Percentiles rank a stretch among this genome's conserved stretches.
phyloP scores from a whole-genome alignment of 805 yeast species.

The Wickerhamiella spandovensis region DNA sequence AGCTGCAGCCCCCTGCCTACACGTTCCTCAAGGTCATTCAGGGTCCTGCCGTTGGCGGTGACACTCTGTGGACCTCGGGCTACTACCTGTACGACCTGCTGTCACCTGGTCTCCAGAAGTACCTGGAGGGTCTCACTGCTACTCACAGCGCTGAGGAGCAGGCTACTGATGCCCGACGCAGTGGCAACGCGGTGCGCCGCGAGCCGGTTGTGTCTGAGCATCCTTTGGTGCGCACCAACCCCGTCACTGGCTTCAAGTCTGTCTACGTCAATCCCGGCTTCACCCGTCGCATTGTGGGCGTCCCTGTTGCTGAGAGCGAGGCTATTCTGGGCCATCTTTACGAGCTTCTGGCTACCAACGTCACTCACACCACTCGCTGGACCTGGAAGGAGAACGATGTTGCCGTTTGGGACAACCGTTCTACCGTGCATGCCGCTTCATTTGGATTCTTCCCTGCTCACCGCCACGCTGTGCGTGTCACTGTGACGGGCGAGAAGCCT shows the following conservation, averaged over 20 bases:
- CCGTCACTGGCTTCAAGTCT: constrained; percentile 51
- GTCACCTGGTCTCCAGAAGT: constrained; percentile 35
- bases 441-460: constrained; percentile 27
- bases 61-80: constrained; percentile 42
- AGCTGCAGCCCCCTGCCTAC: constrained; percentile 58
- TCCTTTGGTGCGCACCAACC: constrained; percentile 49
- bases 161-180: constrained; percentile 24
- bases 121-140: constrained; percentile 44
- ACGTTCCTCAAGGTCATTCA: constrained; percentile 56
- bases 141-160: constrained; percentile 42
- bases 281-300: constrained; percentile 53
- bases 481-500: constrained; percentile 42
- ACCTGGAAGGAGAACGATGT: constrained; percentile 34
- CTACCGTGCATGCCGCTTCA: constrained; percentile 38
- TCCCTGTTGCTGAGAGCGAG: constrained; percentile 61
- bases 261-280: constrained; percentile 45
- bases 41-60: constrained; percentile 41
- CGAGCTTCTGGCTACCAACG: constrained; percentile 20
- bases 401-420: constrained; percentile 46
- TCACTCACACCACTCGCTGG: constrained; percentile 35
- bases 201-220: constrained; percentile 41
- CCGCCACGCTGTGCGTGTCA: constrained; percentile 40
- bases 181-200: constrained; percentile 38
- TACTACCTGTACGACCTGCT: constrained; percentile 42
- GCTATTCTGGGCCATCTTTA: constrained; percentile 44